Evolutionary conservation across 139 green algal genomes (phyloP).

Genomic region (Closterium sp.): DNA sequence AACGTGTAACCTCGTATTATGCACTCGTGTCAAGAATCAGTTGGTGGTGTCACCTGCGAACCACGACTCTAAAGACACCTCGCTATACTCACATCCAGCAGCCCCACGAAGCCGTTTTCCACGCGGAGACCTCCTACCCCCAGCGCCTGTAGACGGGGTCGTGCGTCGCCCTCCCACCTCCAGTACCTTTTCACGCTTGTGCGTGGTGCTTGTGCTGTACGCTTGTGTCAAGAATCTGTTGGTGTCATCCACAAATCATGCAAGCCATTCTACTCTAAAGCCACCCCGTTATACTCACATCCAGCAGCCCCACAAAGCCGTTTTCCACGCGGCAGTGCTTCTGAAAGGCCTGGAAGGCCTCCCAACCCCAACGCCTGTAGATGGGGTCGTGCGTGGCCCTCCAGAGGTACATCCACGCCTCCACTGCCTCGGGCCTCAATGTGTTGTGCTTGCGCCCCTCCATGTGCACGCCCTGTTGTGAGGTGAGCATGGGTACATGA

Average conservation of each 20-base stretch:
- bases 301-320: constrained; percentile 67
- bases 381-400: constrained; percentile 61
- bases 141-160: constrained; percentile 67
- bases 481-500: too few relatives aligned
- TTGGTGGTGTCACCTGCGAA: too few relatives aligned
- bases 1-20: too few relatives aligned
- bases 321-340: constrained; percentile 58
- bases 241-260: too few relatives aligned
- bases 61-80: too few relatives aligned
- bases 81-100: constrained; percentile 62
- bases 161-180: too few relatives aligned
- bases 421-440: constrained; percentile 69
- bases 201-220: too few relatives aligned
- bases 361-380: constrained; percentile 73
- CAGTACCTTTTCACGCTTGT: too few relatives aligned
- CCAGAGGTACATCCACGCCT: constrained; percentile 73
- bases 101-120: constrained; percentile 64
- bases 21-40: too few relatives aligned
- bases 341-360: constrained; percentile 69
- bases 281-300: constrained; percentile 54
- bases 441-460: constrained; percentile 57
- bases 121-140: constrained; percentile 70
- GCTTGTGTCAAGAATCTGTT: too few relatives aligned
- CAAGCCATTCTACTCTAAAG: too few relatives aligned
- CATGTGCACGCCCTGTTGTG: neutral